These are phyloP conservation scores for Mucor indicus DNA, from an alignment of 371 early-diverging fungal species.

Conservation along the genomic window DNA sequence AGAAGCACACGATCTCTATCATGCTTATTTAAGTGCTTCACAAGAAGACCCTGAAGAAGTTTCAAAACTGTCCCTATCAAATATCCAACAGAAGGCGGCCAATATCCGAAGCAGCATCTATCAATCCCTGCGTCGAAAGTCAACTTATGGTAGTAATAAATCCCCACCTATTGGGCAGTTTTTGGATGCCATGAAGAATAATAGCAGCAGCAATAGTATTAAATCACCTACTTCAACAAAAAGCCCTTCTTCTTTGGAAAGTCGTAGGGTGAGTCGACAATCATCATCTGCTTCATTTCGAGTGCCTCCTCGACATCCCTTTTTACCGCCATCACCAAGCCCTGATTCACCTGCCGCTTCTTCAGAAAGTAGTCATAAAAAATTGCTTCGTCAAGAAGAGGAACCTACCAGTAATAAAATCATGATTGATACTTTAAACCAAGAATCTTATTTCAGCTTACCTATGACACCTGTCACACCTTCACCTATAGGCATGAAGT, in stretches of 20 bases:
- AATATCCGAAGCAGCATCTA: constrained; percentile 25
- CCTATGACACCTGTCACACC: constrained; percentile 7
- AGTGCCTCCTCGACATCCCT: constrained; percentile 5
- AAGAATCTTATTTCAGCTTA: constrained; percentile 11
- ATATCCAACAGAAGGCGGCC: constrained; percentile 24
- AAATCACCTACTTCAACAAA: constrained; percentile 1
- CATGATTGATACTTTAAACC: constrained; percentile 14
- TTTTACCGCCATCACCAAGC: constrained; percentile 5
- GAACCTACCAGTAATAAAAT: constrained; percentile 12
- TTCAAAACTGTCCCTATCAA: too few relatives aligned
- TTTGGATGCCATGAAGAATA: constrained; percentile 3
- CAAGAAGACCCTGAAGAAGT: background rate
- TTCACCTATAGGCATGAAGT: too few relatives aligned
- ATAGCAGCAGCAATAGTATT: background rate
- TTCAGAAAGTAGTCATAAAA: constrained; percentile 4
- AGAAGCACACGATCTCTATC: constrained; percentile 27
- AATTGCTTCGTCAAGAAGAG: background rate
- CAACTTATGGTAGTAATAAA: constrained; percentile 1
- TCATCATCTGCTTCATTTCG: constrained; percentile 12
- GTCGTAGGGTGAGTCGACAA: constrained; percentile 14
- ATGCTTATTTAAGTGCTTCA: constrained; percentile 21
- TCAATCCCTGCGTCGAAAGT: constrained; percentile 34
- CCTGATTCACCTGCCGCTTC: constrained; percentile 6
- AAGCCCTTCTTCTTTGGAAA: background rate
- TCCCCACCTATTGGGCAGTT: constrained; percentile 5